phyloP scores from a whole-genome alignment of 2,329 filamentous ascomycete species.

The Colletotrichum godetiae region DNA sequence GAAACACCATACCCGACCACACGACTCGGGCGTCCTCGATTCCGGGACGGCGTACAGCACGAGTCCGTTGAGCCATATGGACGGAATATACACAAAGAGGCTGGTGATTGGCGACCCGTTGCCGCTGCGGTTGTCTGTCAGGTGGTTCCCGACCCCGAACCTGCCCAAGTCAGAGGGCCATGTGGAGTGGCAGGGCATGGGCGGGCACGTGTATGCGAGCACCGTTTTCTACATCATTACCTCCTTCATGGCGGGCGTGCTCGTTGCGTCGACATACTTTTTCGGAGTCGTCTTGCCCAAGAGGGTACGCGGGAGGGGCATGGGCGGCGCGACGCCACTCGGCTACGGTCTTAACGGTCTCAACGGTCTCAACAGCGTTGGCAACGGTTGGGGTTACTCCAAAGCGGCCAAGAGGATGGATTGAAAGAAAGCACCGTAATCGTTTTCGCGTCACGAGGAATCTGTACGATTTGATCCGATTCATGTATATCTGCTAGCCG shows the following conservation, averaged over 20 bases:
- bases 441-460: neutral
- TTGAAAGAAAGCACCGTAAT: conserved; percentile 38
- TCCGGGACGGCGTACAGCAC: conserved; percentile 90
- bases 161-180: conserved; percentile 75
- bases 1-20: conserved; percentile 71
- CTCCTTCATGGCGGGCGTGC: conserved; percentile 66
- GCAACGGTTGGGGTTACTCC: conserved; percentile 70
- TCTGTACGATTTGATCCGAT: conserved; percentile 30
- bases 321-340: conserved; percentile 69
- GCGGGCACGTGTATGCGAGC: conserved; percentile 72
- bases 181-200: conserved; percentile 74
- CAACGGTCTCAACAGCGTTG: conserved; percentile 47
- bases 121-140: conserved; percentile 80
- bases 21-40: conserved; percentile 83
- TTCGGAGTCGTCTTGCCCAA: conserved; percentile 69
- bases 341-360: conserved; percentile 58
- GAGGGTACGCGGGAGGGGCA: conserved; percentile 59
- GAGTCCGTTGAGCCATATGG: conserved; percentile 73
- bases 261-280: conserved; percentile 68
- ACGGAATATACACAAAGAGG: conserved; percentile 65
- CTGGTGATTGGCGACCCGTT: conserved; percentile 90
- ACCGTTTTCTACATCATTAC: conserved; percentile 72
- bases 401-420: conserved; percentile 67
- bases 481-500: conserved; percentile 17
- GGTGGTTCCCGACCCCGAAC: conserved; percentile 85